A percentile compares a stretch with the other conserved stretches of the same genome.
These are phyloP conservation scores for Cryptococcus wingfieldii DNA, from an alignment of 1,284 basidiomycete species.

Conservation along the genomic window DNA sequence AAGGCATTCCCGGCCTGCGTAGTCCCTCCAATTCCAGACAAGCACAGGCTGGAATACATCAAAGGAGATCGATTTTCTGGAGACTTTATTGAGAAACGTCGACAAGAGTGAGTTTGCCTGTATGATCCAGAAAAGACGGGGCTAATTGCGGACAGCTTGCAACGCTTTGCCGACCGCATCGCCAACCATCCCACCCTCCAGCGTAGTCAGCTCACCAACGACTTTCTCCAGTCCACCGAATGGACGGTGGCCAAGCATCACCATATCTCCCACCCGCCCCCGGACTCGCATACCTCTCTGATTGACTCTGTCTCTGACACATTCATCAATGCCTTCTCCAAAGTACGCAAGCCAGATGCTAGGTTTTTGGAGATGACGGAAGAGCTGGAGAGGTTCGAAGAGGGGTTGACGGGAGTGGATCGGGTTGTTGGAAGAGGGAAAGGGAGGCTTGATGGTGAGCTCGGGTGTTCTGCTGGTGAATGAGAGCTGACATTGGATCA, in stretches of 20 bases:
- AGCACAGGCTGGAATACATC: conserved; percentile 91
- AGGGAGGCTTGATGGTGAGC: conserved; percentile 79
- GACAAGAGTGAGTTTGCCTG: conserved; percentile 63
- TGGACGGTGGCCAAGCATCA: conserved; percentile 96
- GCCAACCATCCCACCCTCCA: conserved; percentile 92
- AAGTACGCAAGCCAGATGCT: conserved; percentile 93
- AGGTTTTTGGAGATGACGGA: conserved; percentile 89
- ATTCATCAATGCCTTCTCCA: conserved; percentile 81
- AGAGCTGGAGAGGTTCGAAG: conserved; percentile 89
- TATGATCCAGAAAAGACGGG: neutral
- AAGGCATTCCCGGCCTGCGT: conserved; percentile 95
- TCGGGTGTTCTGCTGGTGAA: neutral
- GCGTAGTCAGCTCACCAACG: conserved; percentile 77
- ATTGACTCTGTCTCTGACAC: conserved; percentile 94
- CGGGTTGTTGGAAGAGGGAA: conserved; percentile 71
- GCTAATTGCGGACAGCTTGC: conserved; percentile 58
- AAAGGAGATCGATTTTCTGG: conserved; percentile 94
- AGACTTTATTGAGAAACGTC: conserved; percentile 90
- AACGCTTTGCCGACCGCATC: conserved; percentile 86
- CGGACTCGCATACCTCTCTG: conserved; percentile 71
- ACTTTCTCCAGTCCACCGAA: conserved; percentile 94
- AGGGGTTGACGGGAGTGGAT: conserved; percentile 75
- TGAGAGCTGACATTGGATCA: conserved; percentile 37
- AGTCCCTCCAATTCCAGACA: conserved; percentile 91
- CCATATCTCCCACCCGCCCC: conserved; percentile 81